Conservation (phyloP, 768 basidiomycete genomes). For the Asterophora lycoperdoides region DNA sequence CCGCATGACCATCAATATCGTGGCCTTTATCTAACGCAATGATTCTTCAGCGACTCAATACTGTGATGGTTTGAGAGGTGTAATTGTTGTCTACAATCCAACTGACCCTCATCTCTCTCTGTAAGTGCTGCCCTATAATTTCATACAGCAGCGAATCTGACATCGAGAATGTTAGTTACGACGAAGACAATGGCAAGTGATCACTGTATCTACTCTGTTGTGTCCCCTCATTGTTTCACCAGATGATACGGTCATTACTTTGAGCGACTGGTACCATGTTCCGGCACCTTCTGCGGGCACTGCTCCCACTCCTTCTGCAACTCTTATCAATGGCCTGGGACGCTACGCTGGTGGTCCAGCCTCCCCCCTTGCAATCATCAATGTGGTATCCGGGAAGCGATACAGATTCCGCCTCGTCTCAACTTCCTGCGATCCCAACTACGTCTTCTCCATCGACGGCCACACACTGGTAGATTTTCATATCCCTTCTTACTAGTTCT, state of each 20-base stretch:
- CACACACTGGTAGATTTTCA: constrained; percentile 18
- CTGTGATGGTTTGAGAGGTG: constrained; percentile 1
- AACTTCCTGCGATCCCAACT: constrained; percentile 33
- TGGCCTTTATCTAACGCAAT: not conserved
- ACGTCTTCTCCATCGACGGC: constrained; percentile 24
- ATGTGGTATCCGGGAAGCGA: constrained; percentile 31
- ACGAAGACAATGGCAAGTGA: not conserved
- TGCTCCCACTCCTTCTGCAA: constrained; percentile 7
- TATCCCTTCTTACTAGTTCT: not conserved
- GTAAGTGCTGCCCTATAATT: not conserved
- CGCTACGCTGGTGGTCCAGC: constrained; percentile 35
- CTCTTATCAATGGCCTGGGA: constrained; percentile 36
- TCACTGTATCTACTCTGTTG: too few species aligned
- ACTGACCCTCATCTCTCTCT: not conserved
- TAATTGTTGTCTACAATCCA: not conserved
- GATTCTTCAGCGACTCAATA: not conserved
- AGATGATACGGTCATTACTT: constrained; percentile 26
- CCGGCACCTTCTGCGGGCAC: constrained; percentile 7
- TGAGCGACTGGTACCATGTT: constrained; percentile 25
- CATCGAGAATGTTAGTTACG: not conserved
- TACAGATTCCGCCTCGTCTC: constrained; percentile 45
- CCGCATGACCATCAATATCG: too few species aligned
- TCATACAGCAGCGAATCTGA: not conserved
- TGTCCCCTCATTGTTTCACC: not conserved
- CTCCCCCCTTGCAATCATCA: constrained; percentile 34